A percentile compares a stretch with the other conserved stretches of the same genome.
phyloP scores from a whole-genome alignment of 495 filamentous ascomycete species.

The Tuber aestivum region DNA sequence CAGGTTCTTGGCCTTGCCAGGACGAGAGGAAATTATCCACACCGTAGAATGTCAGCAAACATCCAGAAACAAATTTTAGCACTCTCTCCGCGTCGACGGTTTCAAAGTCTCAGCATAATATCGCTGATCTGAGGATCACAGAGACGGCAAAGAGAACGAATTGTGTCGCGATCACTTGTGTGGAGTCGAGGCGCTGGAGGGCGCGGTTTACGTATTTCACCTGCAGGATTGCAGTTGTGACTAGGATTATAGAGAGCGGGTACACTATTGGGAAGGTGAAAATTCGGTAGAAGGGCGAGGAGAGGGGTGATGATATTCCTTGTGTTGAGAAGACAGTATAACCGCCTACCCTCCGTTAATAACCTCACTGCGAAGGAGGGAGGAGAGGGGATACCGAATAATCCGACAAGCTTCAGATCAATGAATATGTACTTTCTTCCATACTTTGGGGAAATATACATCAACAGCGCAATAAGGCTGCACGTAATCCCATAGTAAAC shows the following conservation, averaged over 20 bases:
- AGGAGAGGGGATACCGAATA: slow-evolving; percentile 61
- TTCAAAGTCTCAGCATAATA: slow-evolving; percentile 91
- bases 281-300: slow-evolving; percentile 75
- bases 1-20: slow-evolving; percentile 47
- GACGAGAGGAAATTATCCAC: slow-evolving; percentile 77
- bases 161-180: slow-evolving; percentile 92
- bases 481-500: slow-evolving; percentile 76
- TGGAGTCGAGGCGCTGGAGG: slow-evolving; percentile 88
- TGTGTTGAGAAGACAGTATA: slow-evolving; percentile 95
- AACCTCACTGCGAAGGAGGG: slow-evolving; percentile 16
- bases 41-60: slow-evolving; percentile 81
- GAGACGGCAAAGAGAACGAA: slow-evolving; percentile 94
- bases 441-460: slow-evolving; percentile 72
- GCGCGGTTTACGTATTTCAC: slow-evolving; percentile 94
- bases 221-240: slow-evolving; percentile 84
- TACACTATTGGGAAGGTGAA: slow-evolving; percentile 91
- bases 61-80: slow-evolving; percentile 83
- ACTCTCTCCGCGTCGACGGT: slow-evolving; percentile 64
- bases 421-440: slow-evolving; percentile 81
- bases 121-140: slow-evolving; percentile 87
- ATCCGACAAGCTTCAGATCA: slow-evolving; percentile 82
- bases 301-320: slow-evolving; percentile 88
- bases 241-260: slow-evolving; percentile 65
- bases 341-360: slow-evolving; percentile 56
- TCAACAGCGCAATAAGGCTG: slow-evolving; percentile 63